Percentiles rank a stretch among this genome's conserved stretches.
These are phyloP conservation scores for Blakeslea trispora DNA, from an alignment of 371 early-diverging fungal genomes.

Conservation along the genomic window DNA sequence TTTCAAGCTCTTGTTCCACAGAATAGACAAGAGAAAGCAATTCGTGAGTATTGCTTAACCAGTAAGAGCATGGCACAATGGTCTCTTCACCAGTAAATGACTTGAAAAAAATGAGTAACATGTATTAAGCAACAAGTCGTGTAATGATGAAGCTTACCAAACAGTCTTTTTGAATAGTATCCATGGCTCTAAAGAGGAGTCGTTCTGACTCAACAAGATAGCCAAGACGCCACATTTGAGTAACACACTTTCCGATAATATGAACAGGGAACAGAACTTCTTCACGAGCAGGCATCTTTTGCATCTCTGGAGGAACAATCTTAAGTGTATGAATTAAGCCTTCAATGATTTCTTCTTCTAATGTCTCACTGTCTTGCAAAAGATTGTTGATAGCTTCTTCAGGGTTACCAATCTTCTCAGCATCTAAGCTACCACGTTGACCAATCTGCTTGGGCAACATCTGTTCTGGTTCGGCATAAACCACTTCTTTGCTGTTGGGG, in stretches of 20 bases:
- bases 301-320: slow-evolving; percentile 87
- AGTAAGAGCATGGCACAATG: slow-evolving; percentile 75
- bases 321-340: slow-evolving; percentile 85
- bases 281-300: slow-evolving; percentile 74
- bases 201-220: slow-evolving; percentile 78
- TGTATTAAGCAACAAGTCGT: too few relatives aligned
- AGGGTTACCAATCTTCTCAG: slow-evolving; percentile 41
- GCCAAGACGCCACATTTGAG: slow-evolving; percentile 88
- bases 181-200: slow-evolving; percentile 84
- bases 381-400: slow-evolving; percentile 48
- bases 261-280: slow-evolving; percentile 96
- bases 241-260: slow-evolving; percentile 81
- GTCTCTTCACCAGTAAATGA: slow-evolving; percentile 60
- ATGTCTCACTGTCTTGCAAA: slow-evolving; percentile 32
- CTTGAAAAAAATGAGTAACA: not conserved
- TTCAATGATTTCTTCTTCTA: slow-evolving; percentile 87
- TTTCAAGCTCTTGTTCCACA: slow-evolving; percentile 48
- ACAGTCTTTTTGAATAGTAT: slow-evolving; percentile 80
- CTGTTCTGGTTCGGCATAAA: slow-evolving; percentile 42
- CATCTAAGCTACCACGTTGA: slow-evolving; percentile 35
- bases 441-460: slow-evolving; percentile 50
- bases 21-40: slow-evolving; percentile 68
- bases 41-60: slow-evolving; percentile 95
- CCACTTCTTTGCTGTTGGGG: slow-evolving; percentile 20
- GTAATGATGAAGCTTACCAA: slow-evolving; percentile 41